Evolutionary conservation across 2,329 filamentous ascomycete genomes (phyloP).

Genomic region (Penicillium sp.): DNA sequence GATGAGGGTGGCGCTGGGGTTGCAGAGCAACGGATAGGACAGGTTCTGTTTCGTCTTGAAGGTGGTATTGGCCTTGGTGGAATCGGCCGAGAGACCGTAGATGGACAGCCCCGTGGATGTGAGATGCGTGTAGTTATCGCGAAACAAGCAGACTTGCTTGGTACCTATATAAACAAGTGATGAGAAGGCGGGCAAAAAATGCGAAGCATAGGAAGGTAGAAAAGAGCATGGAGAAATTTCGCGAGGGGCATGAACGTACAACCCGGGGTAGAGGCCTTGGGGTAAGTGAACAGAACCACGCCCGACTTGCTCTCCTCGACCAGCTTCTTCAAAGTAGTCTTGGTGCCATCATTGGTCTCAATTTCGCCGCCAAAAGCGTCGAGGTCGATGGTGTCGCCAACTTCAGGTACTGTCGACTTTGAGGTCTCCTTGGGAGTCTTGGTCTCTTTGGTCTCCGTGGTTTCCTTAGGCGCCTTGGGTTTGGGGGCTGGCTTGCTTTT

Average conservation of each 20-base stretch:
- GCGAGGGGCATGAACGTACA: constrained; percentile 62
- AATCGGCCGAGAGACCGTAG: constrained; percentile 87
- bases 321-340: constrained; percentile 77
- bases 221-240: background rate
- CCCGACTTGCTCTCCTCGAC: constrained; percentile 81
- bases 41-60: constrained; percentile 92
- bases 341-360: constrained; percentile 79
- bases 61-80: constrained; percentile 84
- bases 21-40: constrained; percentile 85
- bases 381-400: constrained; percentile 57
- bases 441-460: constrained; percentile 32
- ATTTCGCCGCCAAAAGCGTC: constrained; percentile 67
- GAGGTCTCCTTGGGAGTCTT: constrained; percentile 22
- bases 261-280: constrained; percentile 88
- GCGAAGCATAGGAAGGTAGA: constrained; percentile 3
- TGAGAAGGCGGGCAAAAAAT: background rate
- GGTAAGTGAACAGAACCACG: constrained; percentile 93
- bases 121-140: constrained; percentile 76
- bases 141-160: constrained; percentile 89
- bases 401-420: constrained; percentile 29
- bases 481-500: constrained; percentile 35
- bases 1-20: constrained; percentile 73
- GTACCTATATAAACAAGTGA: constrained; percentile 63
- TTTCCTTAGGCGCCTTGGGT: constrained; percentile 30
- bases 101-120: constrained; percentile 79